Base-by-base conservation (phyloP, 768 basidiomycete species). In the Fibroporia radiculosa region DNA sequence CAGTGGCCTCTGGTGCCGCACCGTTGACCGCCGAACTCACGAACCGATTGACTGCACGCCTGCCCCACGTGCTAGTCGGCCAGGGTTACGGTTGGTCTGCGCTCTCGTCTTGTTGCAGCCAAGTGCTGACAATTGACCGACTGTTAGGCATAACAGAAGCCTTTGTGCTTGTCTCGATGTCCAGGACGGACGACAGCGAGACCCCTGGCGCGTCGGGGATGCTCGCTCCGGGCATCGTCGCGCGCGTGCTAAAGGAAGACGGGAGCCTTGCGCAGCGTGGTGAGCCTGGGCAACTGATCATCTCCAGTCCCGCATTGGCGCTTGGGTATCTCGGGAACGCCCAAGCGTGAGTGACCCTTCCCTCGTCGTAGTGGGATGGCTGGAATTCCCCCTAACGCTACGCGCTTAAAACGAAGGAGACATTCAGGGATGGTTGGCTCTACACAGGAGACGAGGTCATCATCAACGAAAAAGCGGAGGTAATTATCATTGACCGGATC, bases 391-490 rank as follows among this genome's bases (percentile, higher is more conserved):
- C 14, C 16, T 26, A 46, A 16, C 27, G 32, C 23, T 38, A 57
- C 80, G 24, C 81, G 74, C 54, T 4, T 40, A 84, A 82, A 29
- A 82, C 80, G 7, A 72, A 66, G 45, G 80, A 83, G 49, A 80
- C 78, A 0, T 85, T 83, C 55, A 51, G 75, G 13, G 68, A 82
- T 48, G 82, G 82, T 74, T 86, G 81, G 82, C 66, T 85, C 3
- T 69, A 67, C 41, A 85, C 84, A 0, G 84, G 82, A 0, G 82
- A 84, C 53, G 80, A 84, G 57, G 83, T 82, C 23, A 62, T 64
- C 47, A 69, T 86, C 55, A 73, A 82, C 48, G 72, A 64, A 49
- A 67, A 77, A 44, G 70, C 72, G 2, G 79, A 85, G 48, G 52
- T 87, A 1, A 82, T 76, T 53, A 65, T 87, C 23, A 73, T 85